Evolutionary conservation across 768 basidiomycete genomes (phyloP).

Genomic region (Leccinum sublutescens): DNA sequence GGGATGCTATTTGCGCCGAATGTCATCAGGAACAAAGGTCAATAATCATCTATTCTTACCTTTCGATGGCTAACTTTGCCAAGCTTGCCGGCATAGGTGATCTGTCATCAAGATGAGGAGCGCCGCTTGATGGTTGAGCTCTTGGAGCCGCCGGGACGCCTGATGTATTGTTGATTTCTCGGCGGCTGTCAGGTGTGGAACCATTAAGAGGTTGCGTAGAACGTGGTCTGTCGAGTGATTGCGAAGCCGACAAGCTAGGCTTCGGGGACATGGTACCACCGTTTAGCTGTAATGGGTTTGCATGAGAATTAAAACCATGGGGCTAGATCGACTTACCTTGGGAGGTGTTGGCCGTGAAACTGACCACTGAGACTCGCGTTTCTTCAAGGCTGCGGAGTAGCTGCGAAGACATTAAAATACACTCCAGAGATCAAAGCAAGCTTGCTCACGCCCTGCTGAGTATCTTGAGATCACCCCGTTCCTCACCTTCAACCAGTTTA

Average conservation of each 20-base stretch:
- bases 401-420: slow-evolving; percentile 34
- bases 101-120: slow-evolving; percentile 30
- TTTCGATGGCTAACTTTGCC: slow-evolving; percentile 65
- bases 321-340: slow-evolving; percentile 31
- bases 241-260: slow-evolving; percentile 24
- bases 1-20: slow-evolving; percentile 50
- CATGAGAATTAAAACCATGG: background rate
- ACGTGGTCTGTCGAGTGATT: slow-evolving; percentile 34
- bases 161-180: slow-evolving; percentile 28
- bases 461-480: slow-evolving; percentile 81
- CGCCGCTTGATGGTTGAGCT: slow-evolving; percentile 43
- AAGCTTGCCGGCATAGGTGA: slow-evolving; percentile 32
- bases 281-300: slow-evolving; percentile 20
- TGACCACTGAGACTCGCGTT: slow-evolving; percentile 61
- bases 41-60: slow-evolving; percentile 38
- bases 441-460: slow-evolving; percentile 67
- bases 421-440: background rate
- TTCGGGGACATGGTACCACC: slow-evolving; percentile 31
- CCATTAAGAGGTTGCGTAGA: slow-evolving; percentile 40
- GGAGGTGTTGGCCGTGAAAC: slow-evolving; percentile 27
- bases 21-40: slow-evolving; percentile 7
- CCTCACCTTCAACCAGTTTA: slow-evolving; percentile 68
- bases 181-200: slow-evolving; percentile 38
- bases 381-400: slow-evolving; percentile 74
- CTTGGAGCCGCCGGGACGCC: slow-evolving; percentile 49